Conservation (phyloP, 139 green algal genomes). For the Micromonas pusilla region DNA sequence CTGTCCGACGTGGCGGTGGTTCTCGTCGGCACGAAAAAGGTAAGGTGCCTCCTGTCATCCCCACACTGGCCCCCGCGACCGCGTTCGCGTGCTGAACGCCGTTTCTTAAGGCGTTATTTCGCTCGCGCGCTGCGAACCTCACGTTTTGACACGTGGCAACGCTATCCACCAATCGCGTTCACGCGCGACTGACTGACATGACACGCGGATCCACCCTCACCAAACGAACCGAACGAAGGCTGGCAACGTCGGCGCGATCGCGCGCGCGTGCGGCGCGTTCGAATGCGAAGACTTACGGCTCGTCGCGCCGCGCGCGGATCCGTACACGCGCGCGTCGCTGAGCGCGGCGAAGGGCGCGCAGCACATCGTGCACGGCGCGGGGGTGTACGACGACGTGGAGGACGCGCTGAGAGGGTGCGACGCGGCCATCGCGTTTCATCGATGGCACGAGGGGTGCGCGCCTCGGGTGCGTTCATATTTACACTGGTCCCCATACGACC, state of each 20-base stretch:
- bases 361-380: not conserved
- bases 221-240: no score
- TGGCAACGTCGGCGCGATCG: not conserved
- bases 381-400: not conserved
- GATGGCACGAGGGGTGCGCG: not conserved
- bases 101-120: no score
- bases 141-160: no score
- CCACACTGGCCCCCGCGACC: no score
- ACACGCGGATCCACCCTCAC: no score
- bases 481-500: no score
- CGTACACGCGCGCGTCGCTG: not conserved
- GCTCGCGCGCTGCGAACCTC: no score
- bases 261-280: not conserved
- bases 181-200: no score
- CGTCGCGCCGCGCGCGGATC: not conserved
- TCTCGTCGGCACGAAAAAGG: not conserved
- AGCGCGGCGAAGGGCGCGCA: not conserved
- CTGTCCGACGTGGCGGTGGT: not conserved
- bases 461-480: not conserved
- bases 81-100: no score
- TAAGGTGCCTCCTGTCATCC: no score
- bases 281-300: not conserved
- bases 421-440: conserved; percentile 13
- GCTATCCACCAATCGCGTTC: no score
- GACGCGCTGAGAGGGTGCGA: not conserved